Conservation (phyloP, 2,329 filamentous ascomycete genomes). For the Blumeria hordei region DNA sequence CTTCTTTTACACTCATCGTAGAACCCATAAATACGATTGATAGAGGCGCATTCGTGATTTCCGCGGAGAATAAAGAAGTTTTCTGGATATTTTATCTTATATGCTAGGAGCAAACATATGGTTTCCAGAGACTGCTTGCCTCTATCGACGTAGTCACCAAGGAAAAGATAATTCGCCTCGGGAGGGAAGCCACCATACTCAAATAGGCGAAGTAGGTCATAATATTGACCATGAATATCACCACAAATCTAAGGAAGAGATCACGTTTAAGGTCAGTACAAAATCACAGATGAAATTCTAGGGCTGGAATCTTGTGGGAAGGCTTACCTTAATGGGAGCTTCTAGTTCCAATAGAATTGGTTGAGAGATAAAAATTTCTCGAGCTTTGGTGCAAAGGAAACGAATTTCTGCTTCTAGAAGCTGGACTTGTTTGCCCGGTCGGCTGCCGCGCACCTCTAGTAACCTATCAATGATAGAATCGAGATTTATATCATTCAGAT, state of each 20-base stretch:
- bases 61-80: conserved; percentile 98
- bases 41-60: conserved; percentile 96
- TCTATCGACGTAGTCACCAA: conserved; percentile 89
- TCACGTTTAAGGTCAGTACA: too few relatives aligned
- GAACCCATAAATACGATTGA: conserved; percentile 98
- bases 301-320: not conserved
- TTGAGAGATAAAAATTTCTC: conserved; percentile 76
- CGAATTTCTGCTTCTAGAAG: conserved; percentile 94
- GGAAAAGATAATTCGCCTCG: conserved; percentile 73
- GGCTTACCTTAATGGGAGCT: conserved; percentile 52
- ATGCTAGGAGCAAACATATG: conserved; percentile 75
- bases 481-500: conserved; percentile 77
- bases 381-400: conserved; percentile 70
- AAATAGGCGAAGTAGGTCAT: conserved; percentile 86
- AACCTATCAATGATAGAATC: conserved; percentile 94
- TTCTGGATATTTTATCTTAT: conserved; percentile 97
- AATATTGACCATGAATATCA: conserved; percentile 91
- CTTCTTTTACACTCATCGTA: conserved; percentile 99
- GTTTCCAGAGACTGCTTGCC: conserved; percentile 93
- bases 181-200: conserved; percentile 97
- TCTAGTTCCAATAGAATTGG: conserved; percentile 79
- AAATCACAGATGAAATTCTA: too few relatives aligned
- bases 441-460: conserved; percentile 77
- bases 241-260: conserved; percentile 43
- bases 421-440: conserved; percentile 92